These are phyloP conservation scores for Aquilaria sinensis DNA, from an alignment of 345 rosid species.

Conservation along the genomic window DNA sequence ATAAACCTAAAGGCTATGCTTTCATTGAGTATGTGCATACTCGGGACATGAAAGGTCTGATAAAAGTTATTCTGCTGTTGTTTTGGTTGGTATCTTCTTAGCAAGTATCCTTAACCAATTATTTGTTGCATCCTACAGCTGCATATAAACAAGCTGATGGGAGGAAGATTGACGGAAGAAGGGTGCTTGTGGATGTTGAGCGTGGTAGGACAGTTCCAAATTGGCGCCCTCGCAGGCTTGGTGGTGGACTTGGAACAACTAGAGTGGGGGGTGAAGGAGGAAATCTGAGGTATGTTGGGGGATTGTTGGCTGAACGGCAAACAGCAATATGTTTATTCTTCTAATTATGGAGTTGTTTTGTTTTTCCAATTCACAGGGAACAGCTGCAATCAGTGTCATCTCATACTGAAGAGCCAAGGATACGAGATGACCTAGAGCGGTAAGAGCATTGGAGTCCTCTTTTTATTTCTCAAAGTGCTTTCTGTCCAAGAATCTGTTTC, in stretches of 20 bases:
- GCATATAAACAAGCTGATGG: conserved; percentile 99
- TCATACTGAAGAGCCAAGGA: conserved; percentile 81
- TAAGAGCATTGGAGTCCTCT: conserved; percentile 16
- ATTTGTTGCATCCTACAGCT: conserved; percentile 36
- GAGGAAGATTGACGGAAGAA: conserved; percentile 93
- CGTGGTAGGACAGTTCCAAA: conserved; percentile 99
- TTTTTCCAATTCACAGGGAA: conserved; percentile 41
- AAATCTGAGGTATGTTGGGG: conserved; percentile 40
- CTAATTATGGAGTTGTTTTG: not conserved
- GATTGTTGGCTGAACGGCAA: conserved; percentile 22
- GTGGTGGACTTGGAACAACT: conserved; percentile 98
- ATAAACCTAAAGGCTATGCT: conserved; percentile 94
- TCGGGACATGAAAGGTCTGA: conserved; percentile 91
- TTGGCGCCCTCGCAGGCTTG: conserved; percentile 98
- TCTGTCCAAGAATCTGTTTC: not conserved
- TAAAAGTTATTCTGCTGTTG: conserved; percentile 2
- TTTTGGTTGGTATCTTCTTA: not conserved
- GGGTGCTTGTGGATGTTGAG: conserved; percentile 98
- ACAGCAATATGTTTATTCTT: not conserved
- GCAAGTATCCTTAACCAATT: conserved; percentile 6
- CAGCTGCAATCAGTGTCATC: conserved; percentile 46
- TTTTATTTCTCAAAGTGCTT: not conserved
- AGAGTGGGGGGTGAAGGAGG: conserved; percentile 86
- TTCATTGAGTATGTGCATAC: conserved; percentile 94
- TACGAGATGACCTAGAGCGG: conserved; percentile 80